A percentile compares a stretch with the other conserved stretches of the same genome.
phyloP scores from a whole-genome alignment of 2,329 filamentous ascomycete genomes.

The Ustilaginoidea virens region DNA sequence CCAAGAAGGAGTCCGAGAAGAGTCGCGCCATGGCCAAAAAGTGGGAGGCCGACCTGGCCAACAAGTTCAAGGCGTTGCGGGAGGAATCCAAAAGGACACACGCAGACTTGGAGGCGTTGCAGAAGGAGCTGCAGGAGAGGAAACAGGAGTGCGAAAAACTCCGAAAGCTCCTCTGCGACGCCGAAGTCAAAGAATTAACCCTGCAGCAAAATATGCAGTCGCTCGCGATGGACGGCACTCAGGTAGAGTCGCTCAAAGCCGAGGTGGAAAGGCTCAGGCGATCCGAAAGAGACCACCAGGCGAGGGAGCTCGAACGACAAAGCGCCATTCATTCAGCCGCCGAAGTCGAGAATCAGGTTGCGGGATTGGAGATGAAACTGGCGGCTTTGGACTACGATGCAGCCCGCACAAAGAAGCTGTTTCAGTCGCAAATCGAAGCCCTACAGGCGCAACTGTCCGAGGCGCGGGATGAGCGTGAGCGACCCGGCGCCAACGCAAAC shows the following conservation, averaged over 20 bases:
- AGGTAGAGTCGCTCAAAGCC: constrained; percentile 41
- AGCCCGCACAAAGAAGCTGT: constrained; percentile 24
- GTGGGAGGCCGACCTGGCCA: constrained; percentile 56
- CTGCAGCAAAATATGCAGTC: constrained; percentile 48
- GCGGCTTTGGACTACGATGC: constrained; percentile 32
- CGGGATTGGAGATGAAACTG: constrained; percentile 43
- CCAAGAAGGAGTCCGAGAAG: constrained; percentile 57
- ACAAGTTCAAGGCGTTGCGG: constrained; percentile 48
- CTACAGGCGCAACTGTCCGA: constrained; percentile 30
- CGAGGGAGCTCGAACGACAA: constrained; percentile 44
- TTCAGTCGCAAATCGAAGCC: constrained; percentile 30
- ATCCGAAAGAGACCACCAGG: constrained; percentile 47
- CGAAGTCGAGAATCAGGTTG: constrained; percentile 40
- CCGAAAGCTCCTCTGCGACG: constrained; percentile 47
- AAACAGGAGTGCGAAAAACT: constrained; percentile 49
- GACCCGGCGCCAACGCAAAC: constrained; percentile 15
- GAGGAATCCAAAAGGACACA: constrained; percentile 56
- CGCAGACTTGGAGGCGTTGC: constrained; percentile 38
- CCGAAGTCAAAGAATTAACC: constrained; percentile 52
- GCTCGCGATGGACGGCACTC: constrained; percentile 43
- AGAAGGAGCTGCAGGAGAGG: constrained; percentile 40
- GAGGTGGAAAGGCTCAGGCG: constrained; percentile 46
- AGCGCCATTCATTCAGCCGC: constrained; percentile 40
- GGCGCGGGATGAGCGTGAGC: constrained; percentile 14
- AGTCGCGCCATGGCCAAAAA: constrained; percentile 61